Conservation (phyloP, 169 alveolate genomes). For the Cryptosporidium andersoni region DNA sequence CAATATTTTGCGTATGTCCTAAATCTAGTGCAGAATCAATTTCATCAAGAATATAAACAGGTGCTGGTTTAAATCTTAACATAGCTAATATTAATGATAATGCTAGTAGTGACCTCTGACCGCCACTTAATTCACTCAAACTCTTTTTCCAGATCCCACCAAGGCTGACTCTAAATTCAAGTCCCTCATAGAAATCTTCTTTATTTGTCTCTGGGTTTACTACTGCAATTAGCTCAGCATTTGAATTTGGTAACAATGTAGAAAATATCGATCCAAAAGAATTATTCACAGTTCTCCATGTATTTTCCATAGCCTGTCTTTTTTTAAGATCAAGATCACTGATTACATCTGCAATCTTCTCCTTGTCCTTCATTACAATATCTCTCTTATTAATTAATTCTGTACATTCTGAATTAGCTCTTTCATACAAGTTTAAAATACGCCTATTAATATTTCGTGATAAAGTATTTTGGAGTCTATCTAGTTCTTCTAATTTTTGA, state of each 20-base stretch:
- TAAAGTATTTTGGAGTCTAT: slow-evolving; percentile 82
- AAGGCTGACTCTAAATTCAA: slow-evolving; percentile 88
- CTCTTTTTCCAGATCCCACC: slow-evolving; percentile 93
- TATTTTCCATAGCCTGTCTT: slow-evolving; percentile 87
- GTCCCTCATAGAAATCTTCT: slow-evolving; percentile 79
- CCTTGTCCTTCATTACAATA: slow-evolving; percentile 88
- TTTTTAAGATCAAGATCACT: slow-evolving; percentile 91
- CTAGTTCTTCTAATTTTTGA: slow-evolving; percentile 81
- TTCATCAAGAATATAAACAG: slow-evolving; percentile 98
- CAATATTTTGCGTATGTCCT: slow-evolving; percentile 97
- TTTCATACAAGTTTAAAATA: slow-evolving; percentile 92
- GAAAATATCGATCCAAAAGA: slow-evolving; percentile 91
- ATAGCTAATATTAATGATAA: slow-evolving; percentile 95
- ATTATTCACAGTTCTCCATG: slow-evolving; percentile 88
- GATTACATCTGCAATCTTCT: slow-evolving; percentile 90
- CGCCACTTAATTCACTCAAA: slow-evolving; percentile 91
- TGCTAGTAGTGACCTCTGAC: slow-evolving; percentile 97
- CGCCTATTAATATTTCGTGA: slow-evolving; percentile 90
- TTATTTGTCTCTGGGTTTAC: slow-evolving; percentile 36
- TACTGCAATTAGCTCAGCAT: slow-evolving; percentile 86
- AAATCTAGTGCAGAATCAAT: slow-evolving; percentile 99
- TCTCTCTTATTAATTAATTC: slow-evolving; percentile 87
- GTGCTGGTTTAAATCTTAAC: slow-evolving; percentile 97
- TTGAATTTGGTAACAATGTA: slow-evolving; percentile 92
- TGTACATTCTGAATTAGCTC: slow-evolving; percentile 87